phyloP scores from a whole-genome alignment of 495 filamentous ascomycete species.

The Penicillium odoratum region DNA sequence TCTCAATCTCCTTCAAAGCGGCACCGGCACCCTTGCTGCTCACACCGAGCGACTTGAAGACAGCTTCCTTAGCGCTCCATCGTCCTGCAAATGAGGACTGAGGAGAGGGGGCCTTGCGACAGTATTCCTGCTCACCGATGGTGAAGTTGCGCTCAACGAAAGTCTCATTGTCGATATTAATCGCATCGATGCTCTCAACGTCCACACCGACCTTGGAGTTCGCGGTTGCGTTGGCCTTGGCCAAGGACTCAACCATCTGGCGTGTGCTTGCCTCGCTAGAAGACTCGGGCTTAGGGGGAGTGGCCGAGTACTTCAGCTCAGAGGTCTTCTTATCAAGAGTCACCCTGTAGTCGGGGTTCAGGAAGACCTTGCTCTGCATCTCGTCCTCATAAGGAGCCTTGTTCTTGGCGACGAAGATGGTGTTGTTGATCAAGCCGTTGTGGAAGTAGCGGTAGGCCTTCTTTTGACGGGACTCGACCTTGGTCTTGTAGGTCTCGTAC shows the following conservation, averaged over 20 bases:
- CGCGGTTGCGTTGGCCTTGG: conserved; percentile 64
- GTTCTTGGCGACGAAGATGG: conserved; percentile 92
- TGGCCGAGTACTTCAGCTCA: conserved; percentile 67
- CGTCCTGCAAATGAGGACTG: conserved; percentile 87
- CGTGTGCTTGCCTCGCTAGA: conserved; percentile 62
- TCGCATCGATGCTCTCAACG: conserved; percentile 77
- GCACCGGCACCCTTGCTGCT: conserved; percentile 83
- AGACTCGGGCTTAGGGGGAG: conserved; percentile 59
- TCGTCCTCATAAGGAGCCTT: conserved; percentile 85
- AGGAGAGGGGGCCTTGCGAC: conserved; percentile 70
- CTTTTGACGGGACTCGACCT: conserved; percentile 92
- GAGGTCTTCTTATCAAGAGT: conserved; percentile 78
- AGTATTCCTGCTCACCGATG: conserved; percentile 75
- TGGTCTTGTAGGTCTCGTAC: conserved; percentile 77
- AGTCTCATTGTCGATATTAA: conserved; percentile 90
- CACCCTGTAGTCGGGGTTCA: conserved; percentile 94
- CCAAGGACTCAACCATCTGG: conserved; percentile 75
- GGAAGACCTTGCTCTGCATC: conserved; percentile 82
- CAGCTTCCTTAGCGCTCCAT: conserved; percentile 97
- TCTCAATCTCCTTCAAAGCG: conserved; percentile 91
- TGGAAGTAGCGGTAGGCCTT: conserved; percentile 98
- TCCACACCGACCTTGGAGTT: conserved; percentile 91
- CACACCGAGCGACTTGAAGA: conserved; percentile 98
- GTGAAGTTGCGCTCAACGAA: conserved; percentile 98
- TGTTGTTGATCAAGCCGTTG: conserved; percentile 95